Conservation (phyloP, 345 rosid species). For the Stellera chamaejasme region DNA sequence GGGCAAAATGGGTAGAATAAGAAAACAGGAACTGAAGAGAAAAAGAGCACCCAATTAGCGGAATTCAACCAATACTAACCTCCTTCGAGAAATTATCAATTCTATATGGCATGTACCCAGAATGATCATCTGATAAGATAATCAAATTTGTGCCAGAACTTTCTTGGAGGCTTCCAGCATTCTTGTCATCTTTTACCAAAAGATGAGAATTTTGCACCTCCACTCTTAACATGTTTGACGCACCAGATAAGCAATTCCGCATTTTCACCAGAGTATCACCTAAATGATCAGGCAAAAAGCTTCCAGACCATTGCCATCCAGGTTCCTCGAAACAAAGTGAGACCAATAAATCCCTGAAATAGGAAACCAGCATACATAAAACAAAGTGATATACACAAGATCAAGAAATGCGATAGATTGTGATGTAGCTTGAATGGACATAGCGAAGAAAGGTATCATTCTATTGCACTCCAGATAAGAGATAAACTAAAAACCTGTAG, state of each 20-base stretch:
- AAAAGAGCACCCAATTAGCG: constrained; percentile 6
- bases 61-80: constrained; percentile 39
- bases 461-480: too few relatives aligned
- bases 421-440: too few relatives aligned
- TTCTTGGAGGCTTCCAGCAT: constrained; percentile 62
- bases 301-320: constrained; percentile 98
- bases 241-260: constrained; percentile 66
- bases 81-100: constrained; percentile 95
- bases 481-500: too few relatives aligned
- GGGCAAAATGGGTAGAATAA: neutral
- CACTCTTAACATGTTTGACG: constrained; percentile 72
- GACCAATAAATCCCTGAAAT: constrained; percentile 71
- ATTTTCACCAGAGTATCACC: constrained; percentile 94
- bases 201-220: constrained; percentile 89
- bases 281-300: constrained; percentile 89
- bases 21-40: constrained; percentile 8
- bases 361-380: too few relatives aligned
- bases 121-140: constrained; percentile 84
- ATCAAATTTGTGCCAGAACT: constrained; percentile 82
- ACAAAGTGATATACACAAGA: too few relatives aligned
- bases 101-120: constrained; percentile 93
- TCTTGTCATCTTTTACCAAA: constrained; percentile 64
- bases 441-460: too few relatives aligned
- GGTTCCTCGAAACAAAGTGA: constrained; percentile 80
- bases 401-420: too few relatives aligned